These are phyloP conservation scores for Penicillium hesseltinei DNA, from an alignment of 2,329 filamentous ascomycete species.

Conservation along the genomic window DNA sequence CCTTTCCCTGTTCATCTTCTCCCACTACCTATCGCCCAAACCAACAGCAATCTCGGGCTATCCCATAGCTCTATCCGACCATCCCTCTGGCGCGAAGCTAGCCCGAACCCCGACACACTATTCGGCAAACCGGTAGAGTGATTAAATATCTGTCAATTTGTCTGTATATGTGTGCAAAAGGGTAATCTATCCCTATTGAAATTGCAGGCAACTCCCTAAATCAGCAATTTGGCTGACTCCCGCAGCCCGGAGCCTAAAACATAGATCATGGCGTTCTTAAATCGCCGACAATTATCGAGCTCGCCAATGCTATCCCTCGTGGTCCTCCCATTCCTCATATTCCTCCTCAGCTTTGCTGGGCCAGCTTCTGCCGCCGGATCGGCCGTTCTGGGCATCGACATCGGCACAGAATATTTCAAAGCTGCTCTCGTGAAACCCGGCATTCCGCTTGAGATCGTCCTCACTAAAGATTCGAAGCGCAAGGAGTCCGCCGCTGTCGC, in stretches of 20 bases:
- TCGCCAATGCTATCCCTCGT: constrained; percentile 44
- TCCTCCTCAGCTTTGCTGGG: constrained; percentile 54
- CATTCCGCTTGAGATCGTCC: constrained; percentile 93
- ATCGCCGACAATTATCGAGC: constrained; percentile 29
- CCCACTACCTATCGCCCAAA: not conserved
- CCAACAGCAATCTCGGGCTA: not conserved
- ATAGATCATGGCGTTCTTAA: constrained; percentile 34
- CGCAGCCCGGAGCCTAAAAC: constrained; percentile 22
- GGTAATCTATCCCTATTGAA: constrained; percentile 2
- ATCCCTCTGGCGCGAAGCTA: constrained; percentile 19
- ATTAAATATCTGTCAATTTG: not conserved
- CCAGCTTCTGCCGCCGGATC: constrained; percentile 62
- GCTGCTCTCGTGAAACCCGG: constrained; percentile 93
- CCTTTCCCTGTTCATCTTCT: not conserved
- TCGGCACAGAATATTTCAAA: constrained; percentile 97
- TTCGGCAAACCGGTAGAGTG: constrained; percentile 14
- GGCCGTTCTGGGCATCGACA: constrained; percentile 85
- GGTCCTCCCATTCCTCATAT: constrained; percentile 52
- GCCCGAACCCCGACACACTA: constrained; percentile 11
- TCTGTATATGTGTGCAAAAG: constrained; percentile 11
- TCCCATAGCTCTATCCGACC: constrained; percentile 12
- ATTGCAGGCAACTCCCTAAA: not conserved
- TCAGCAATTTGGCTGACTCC: constrained; percentile 11
- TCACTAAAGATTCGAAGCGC: constrained; percentile 95
- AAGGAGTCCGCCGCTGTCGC: constrained; percentile 90